Evolutionary conservation across 257 asterid genomes (phyloP), one percentile per base, ranked within the genome.

Genomic region (Eucommia ulmoides): DNA sequence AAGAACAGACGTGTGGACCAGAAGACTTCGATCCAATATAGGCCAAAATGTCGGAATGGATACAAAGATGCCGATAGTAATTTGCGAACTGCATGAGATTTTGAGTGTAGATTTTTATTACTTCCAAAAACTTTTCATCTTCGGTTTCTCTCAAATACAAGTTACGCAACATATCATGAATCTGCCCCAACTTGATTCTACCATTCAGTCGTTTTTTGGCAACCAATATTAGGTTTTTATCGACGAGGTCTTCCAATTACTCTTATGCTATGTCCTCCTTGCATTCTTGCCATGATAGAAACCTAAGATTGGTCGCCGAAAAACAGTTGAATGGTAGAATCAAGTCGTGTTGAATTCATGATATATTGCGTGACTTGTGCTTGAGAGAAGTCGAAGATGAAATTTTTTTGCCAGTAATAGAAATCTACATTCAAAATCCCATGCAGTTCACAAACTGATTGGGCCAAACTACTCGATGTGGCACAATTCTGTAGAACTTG

Each of bases 361-460:
- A 42, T 42, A 5, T 42, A 21, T 21, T 42, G 48, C 48, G 48
- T 42, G 48, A 42, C 9, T 42, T 42, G 20, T 42, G 48, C 48
- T 42, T 42, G 48, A 42, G 21, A 42, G 48, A 42, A 18, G 48
- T 9, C 19, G 48, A 19, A 42, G 48, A 42, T 0, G 48, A 42
- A 2, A 42, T 16, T 1, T 42, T n/a, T 42, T 42, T 42, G 22
- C 48, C n/a, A 42, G 48, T 42, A 21, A 42, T 42, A 4, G 48
- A 1, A 42, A 9, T 16, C 7, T 4, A 42, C 6, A 10, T 0
- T 42, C 19, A 19, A 10, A 0, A 16, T 15, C 19, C 15, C n/a
- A 18, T 16, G 0, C 20, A 19, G 1, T 6, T 2, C 48, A 10
- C 48, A 3, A 42, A 16, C 4, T 0, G n/a, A n/a, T n/a, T n/a